A percentile compares a stretch with the other conserved stretches of the same genome.
These are phyloP conservation scores for Citrus inodora DNA, from an alignment of 345 rosid species.

Conservation along the genomic window DNA sequence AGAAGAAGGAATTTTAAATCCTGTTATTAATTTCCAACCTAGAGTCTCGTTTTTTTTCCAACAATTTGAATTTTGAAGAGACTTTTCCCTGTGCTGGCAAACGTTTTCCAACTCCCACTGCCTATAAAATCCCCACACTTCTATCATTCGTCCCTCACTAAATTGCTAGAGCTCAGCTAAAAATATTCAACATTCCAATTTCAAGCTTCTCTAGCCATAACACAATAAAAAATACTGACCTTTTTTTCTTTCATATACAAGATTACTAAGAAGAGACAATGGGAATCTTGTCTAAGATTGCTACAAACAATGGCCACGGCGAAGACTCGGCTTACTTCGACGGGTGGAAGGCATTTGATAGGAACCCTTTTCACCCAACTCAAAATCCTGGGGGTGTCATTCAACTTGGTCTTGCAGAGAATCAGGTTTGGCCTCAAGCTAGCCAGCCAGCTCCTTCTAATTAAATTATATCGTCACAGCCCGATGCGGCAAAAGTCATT, in stretches of 20 bases:
- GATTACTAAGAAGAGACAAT: not conserved
- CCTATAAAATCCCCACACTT: conserved; percentile 11
- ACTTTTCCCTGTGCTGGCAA: not conserved
- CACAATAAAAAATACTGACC: not conserved
- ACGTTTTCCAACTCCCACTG: not conserved
- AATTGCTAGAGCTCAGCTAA: too few relatives aligned
- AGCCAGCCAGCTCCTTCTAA: not conserved
- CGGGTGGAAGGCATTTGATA: conserved; percentile 87
- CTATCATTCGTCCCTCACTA: too few relatives aligned
- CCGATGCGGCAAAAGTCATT: not conserved
- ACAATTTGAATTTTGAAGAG: not conserved
- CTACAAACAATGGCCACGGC: conserved; percentile 57
- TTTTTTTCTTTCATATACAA: not conserved
- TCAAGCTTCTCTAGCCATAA: not conserved
- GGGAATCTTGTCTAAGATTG: conserved; percentile 51
- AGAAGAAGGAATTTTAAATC: not conserved
- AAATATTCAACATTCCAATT: too few relatives aligned
- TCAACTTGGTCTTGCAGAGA: conserved; percentile 92
- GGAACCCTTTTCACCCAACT: conserved; percentile 54
- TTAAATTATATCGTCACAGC: not conserved
- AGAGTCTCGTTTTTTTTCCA: not conserved
- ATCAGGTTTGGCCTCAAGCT: conserved; percentile 47
- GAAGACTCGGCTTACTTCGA: conserved; percentile 77
- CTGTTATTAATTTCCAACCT: not conserved
- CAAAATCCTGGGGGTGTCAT: conserved; percentile 63